Conservation (phyloP, 2,329 filamentous ascomycete genomes). For the Gliomastix tumulicola region DNA sequence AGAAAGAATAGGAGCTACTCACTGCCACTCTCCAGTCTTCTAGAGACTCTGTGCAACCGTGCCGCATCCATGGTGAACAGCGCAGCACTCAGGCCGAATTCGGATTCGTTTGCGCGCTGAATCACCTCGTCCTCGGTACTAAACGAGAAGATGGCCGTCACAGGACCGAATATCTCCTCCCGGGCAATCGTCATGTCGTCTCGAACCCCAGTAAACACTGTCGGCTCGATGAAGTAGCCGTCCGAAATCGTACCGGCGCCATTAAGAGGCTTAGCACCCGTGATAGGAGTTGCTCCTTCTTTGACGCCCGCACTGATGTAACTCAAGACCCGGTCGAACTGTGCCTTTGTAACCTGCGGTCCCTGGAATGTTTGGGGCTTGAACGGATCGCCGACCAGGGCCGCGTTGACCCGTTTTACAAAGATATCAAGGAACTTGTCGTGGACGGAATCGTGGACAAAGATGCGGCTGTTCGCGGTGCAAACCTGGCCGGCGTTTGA, state of each 20-base stretch:
- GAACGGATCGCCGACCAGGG: slow-evolving; percentile 76
- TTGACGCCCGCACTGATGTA: slow-evolving; percentile 59
- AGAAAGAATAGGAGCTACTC: no score
- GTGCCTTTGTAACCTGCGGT: slow-evolving; percentile 71
- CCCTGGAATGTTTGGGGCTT: slow-evolving; percentile 71
- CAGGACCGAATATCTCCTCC: slow-evolving; percentile 84
- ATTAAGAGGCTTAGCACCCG: slow-evolving; percentile 40
- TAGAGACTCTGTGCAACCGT: slow-evolving; percentile 22
- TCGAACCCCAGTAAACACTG: slow-evolving; percentile 73
- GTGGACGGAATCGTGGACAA: slow-evolving; percentile 76
- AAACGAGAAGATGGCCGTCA: slow-evolving; percentile 76
- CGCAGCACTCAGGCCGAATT: slow-evolving; percentile 70
- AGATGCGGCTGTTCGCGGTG: slow-evolving; percentile 71
- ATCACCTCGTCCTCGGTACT: slow-evolving; percentile 71
- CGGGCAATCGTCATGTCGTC: slow-evolving; percentile 80
- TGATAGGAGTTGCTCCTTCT: slow-evolving; percentile 52
- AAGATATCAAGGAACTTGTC: slow-evolving; percentile 74
- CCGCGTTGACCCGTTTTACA: slow-evolving; percentile 63
- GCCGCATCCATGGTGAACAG: slow-evolving; percentile 55
- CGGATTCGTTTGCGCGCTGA: slow-evolving; percentile 62
- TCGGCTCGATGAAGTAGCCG: slow-evolving; percentile 82
- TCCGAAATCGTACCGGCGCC: slow-evolving; percentile 43
- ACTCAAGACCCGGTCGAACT: slow-evolving; percentile 78
- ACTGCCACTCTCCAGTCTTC: slow-evolving; percentile 44
- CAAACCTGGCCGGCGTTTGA: slow-evolving; percentile 54